These are phyloP conservation scores for Globisporangium cystogenes DNA, from an alignment of 352 stramenopile genomes.

Conservation along the genomic window DNA sequence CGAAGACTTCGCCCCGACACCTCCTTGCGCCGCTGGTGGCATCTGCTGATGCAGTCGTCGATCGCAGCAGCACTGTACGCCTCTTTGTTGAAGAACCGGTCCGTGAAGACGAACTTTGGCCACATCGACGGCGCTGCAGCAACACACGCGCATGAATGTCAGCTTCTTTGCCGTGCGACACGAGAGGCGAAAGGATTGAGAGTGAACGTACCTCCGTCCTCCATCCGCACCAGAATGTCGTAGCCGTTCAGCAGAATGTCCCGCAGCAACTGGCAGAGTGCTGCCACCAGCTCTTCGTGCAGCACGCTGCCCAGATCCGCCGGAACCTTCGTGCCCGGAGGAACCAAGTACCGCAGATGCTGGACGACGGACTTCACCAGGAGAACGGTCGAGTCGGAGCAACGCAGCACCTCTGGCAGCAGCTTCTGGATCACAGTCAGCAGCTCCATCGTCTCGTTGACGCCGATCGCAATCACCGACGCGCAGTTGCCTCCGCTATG, in stretches of 20 bases:
- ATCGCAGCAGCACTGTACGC: conserved; percentile 41
- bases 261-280: conserved; percentile 70
- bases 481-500: conserved; percentile 20
- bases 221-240: conserved; percentile 72
- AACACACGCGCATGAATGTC: background rate
- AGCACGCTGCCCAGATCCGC: conserved; percentile 31
- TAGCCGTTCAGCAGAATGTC: conserved; percentile 60
- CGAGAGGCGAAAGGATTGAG: background rate
- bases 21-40: conserved; percentile 42
- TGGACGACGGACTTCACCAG: conserved; percentile 78
- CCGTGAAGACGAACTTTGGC: conserved; percentile 63
- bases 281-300: conserved; percentile 63
- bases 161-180: too few relatives aligned
- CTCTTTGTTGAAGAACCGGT: conserved; percentile 68
- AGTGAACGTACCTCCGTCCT: conserved; percentile 61
- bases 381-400: conserved; percentile 42
- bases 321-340: conserved; percentile 37
- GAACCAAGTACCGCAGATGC: conserved; percentile 72
- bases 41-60: conserved; percentile 41
- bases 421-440: conserved; percentile 66
- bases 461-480: conserved; percentile 44
- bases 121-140: conserved; percentile 55
- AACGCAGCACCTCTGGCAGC: conserved; percentile 61
- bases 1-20: conserved; percentile 62
- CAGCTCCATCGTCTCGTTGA: conserved; percentile 78